These are phyloP conservation scores for Onygenales sp. DNA, from an alignment of 2,329 filamentous ascomycete species.

Conservation along the genomic window DNA sequence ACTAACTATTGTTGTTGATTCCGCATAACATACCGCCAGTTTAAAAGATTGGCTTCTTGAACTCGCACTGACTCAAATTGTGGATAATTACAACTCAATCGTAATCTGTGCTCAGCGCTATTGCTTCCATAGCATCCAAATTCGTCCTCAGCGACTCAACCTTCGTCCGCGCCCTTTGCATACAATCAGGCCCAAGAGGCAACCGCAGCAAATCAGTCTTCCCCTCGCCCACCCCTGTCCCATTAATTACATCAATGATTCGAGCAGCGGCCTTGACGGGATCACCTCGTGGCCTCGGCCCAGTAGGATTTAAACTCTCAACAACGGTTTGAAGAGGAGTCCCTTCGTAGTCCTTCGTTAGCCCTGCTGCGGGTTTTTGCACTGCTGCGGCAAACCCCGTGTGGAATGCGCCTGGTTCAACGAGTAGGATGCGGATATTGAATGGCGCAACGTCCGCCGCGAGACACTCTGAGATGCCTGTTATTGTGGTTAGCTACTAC, in stretches of 20 bases:
- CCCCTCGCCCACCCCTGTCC: constrained; percentile 17
- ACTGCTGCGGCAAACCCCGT: constrained; percentile 16
- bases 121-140: constrained; percentile 11
- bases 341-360: constrained; percentile 13
- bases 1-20: too few relatives aligned
- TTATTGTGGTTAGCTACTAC: background rate
- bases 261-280: constrained; percentile 16
- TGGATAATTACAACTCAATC: background rate
- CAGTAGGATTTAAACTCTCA: constrained; percentile 7
- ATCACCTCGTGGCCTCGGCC: constrained; percentile 18
- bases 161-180: constrained; percentile 13
- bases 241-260: constrained; percentile 19
- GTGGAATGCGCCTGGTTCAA: constrained; percentile 19
- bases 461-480: constrained; percentile 18
- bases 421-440: constrained; percentile 17
- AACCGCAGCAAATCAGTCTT: constrained; percentile 16
- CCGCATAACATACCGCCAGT: too few relatives aligned
- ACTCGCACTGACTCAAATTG: background rate
- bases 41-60: too few relatives aligned
- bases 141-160: constrained; percentile 11
- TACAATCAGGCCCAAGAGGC: constrained; percentile 19
- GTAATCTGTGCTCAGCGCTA: constrained; percentile 6
- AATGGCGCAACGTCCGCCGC: constrained; percentile 17
- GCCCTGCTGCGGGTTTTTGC: constrained; percentile 12
- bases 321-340: constrained; percentile 10